Conservation (phyloP, 345 rosid genomes). For the Bretschneidera sinensis region DNA sequence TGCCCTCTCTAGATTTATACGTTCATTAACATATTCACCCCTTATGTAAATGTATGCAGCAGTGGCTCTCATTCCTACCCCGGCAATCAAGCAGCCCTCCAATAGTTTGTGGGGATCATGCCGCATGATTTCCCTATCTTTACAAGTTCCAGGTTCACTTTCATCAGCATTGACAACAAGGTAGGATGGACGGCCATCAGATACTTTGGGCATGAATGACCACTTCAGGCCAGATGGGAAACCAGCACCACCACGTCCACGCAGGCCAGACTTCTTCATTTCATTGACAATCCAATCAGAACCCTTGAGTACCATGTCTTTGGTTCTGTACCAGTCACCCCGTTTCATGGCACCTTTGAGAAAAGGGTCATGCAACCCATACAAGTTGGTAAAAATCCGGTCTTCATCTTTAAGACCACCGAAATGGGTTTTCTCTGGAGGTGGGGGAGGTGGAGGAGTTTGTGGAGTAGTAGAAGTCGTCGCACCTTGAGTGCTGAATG, state of each 20-base stretch:
- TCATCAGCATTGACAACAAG: constrained; percentile 98
- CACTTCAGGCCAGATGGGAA: constrained; percentile 97
- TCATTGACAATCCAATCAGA: constrained; percentile 98
- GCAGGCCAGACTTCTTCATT: constrained; percentile 90
- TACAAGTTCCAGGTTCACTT: constrained; percentile 99
- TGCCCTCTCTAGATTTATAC: constrained; percentile 70
- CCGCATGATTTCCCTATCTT: constrained; percentile 96
- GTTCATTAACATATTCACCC: constrained; percentile 96
- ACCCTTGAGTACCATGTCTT: constrained; percentile 92
- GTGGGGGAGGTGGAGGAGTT: constrained; percentile 87
- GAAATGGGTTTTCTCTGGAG: constrained; percentile 95
- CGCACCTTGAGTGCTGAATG: constrained; percentile 76
- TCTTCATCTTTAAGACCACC: constrained; percentile 97
- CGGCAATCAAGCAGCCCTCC: constrained; percentile 97
- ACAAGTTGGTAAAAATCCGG: constrained; percentile 87
- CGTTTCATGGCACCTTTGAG: constrained; percentile 96
- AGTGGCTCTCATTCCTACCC: constrained; percentile 96
- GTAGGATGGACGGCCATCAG: constrained; percentile 97
- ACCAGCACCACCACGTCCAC: constrained; percentile 99
- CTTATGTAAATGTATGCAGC: constrained; percentile 96
- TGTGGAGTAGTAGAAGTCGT: constrained; percentile 54
- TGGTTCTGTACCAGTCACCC: constrained; percentile 94
- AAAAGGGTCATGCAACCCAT: constrained; percentile 86
- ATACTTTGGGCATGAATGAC: constrained; percentile 98
- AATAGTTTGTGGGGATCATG: constrained; percentile 96